Percentiles rank a stretch among this genome's conserved stretches.
Conservation (phyloP, 352 stramenopile species). For the Globisporangium barbulae region DNA sequence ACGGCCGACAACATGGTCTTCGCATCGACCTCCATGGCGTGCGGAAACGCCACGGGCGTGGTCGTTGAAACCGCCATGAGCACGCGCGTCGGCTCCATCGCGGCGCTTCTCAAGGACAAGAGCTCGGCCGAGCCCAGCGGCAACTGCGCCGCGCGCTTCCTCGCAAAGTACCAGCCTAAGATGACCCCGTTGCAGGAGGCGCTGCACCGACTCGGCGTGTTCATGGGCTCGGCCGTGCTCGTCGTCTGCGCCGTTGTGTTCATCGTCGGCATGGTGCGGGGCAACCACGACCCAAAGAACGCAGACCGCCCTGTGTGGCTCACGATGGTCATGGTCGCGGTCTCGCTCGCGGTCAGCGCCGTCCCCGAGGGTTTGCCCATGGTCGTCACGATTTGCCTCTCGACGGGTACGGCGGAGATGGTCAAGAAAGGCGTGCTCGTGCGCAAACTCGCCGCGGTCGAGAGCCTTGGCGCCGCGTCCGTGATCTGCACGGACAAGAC, state of each 20-base stretch:
- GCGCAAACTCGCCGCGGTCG: conserved; percentile 48
- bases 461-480: conserved; percentile 72
- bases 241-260: conserved; percentile 87
- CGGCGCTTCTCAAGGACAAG: conserved; percentile 29
- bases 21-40: conserved; percentile 66
- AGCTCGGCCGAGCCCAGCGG: conserved; percentile 6
- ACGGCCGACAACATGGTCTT: conserved; percentile 87
- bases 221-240: conserved; percentile 75
- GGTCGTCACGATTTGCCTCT: conserved; percentile 42
- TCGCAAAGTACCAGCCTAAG: conserved; percentile 32
- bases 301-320: conserved; percentile 76
- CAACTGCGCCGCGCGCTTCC: conserved; percentile 19
- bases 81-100: conserved; percentile 45
- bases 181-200: conserved; percentile 85
- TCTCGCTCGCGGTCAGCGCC: conserved; percentile 60
- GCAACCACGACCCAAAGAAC: conserved; percentile 45
- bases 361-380: conserved; percentile 39
- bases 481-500: conserved; percentile 91
- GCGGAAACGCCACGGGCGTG: conserved; percentile 36
- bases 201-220: conserved; percentile 93
- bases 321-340: conserved; percentile 89
- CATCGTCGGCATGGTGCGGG: conserved; percentile 66
- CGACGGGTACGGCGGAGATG: conserved; percentile 33
- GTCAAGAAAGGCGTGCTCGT: conserved; percentile 48
- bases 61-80: conserved; percentile 41